A percentile compares a stretch with the other conserved stretches of the same genome.
phyloP scores from a whole-genome alignment of 2,329 filamentous ascomycete genomes.

The Clonostachys rosea region DNA sequence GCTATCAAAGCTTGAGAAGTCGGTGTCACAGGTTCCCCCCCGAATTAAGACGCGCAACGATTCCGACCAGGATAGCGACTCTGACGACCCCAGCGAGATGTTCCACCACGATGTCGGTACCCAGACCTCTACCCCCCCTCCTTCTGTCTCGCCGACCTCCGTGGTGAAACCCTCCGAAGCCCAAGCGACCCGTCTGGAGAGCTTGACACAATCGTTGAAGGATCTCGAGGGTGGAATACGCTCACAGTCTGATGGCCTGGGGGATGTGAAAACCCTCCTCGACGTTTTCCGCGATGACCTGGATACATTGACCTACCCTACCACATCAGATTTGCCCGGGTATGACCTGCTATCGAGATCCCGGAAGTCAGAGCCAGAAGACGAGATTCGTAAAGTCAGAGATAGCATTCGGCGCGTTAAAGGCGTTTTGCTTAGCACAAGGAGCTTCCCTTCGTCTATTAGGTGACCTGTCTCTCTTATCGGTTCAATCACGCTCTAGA shows the following conservation, averaged over 20 bases:
- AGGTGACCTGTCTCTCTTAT: not conserved
- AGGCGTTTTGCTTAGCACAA: constrained; percentile 69
- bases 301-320: constrained; percentile 50
- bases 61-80: constrained; percentile 29
- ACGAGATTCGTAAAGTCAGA: constrained; percentile 70
- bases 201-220: constrained; percentile 34
- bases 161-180: constrained; percentile 20
- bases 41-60: constrained; percentile 11
- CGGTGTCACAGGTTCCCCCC: constrained; percentile 58
- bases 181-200: constrained; percentile 35
- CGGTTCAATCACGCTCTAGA: too few relatives aligned
- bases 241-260: constrained; percentile 40
- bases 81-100: constrained; percentile 67
- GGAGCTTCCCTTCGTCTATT: constrained; percentile 59
- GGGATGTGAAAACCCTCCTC: constrained; percentile 45
- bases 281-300: constrained; percentile 62
- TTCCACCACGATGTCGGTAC: constrained; percentile 79
- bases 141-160: not conserved
- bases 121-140: constrained; percentile 54
- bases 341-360: not conserved
- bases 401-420: constrained; percentile 76
- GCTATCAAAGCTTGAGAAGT: constrained; percentile 45
- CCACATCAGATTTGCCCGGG: constrained; percentile 13
- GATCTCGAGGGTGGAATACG: constrained; percentile 36
- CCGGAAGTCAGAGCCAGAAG: constrained; percentile 18